A percentile compares a stretch with the other conserved stretches of the same genome.
Evolutionary conservation across 257 asterid genomes (phyloP).

Genomic region (Solanum corneliomulleri): DNA sequence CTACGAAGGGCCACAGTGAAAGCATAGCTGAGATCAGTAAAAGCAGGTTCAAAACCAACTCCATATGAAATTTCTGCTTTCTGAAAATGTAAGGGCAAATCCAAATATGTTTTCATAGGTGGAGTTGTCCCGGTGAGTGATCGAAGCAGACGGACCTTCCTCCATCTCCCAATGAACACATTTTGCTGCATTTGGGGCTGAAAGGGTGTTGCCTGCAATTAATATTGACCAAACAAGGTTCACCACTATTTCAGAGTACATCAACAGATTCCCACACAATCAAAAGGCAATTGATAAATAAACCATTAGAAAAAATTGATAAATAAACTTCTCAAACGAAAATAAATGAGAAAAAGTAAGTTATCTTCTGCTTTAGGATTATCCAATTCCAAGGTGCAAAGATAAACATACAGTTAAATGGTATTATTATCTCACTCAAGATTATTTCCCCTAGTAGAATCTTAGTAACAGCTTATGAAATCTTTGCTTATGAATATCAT

Average conservation of each 20-base stretch:
- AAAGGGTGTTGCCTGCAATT: conserved; percentile 91
- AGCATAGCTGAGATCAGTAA: conserved; percentile 46
- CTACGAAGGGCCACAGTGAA: conserved; percentile 18
- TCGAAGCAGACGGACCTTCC: conserved; percentile 83
- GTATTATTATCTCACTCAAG: neutral
- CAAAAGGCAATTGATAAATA: neutral
- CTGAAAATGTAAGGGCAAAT: conserved; percentile 88
- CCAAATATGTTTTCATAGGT: conserved; percentile 85
- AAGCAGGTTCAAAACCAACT: conserved; percentile 81
- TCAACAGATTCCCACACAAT: neutral
- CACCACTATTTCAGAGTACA: neutral
- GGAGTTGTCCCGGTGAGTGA: conserved; percentile 98
- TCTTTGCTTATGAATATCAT: neutral
- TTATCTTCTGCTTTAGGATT: neutral
- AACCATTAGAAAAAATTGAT: neutral
- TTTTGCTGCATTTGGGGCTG: conserved; percentile 89
- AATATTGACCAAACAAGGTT: neutral
- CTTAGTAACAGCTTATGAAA: neutral
- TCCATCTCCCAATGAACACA: conserved; percentile 90
- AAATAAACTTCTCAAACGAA: neutral
- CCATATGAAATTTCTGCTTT: conserved; percentile 95
- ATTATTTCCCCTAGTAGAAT: neutral
- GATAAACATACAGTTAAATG: neutral
- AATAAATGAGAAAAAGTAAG: neutral
- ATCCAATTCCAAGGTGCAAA: neutral